Evolutionary conservation across 352 stramenopile genomes (phyloP).

Genomic region (Pythium brassicae): DNA sequence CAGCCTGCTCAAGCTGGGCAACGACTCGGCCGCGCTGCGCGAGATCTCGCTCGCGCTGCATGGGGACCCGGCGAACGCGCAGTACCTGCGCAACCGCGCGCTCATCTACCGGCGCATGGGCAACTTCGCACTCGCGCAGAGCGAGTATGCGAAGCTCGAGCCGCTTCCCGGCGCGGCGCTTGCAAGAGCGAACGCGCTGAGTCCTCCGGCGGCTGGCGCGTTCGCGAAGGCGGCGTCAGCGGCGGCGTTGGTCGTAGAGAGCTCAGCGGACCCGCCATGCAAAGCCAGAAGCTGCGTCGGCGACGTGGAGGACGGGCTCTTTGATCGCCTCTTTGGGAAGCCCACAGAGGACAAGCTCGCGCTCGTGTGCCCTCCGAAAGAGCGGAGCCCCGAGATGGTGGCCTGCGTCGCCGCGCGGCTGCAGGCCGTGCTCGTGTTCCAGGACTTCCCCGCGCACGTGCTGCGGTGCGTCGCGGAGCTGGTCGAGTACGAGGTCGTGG

Average conservation of each 20-base stretch:
- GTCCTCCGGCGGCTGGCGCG: neutral
- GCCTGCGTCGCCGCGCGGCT: slow-evolving; percentile 43
- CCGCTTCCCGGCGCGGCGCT: neutral
- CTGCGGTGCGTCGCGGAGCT: slow-evolving; percentile 35
- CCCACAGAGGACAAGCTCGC: slow-evolving; percentile 59
- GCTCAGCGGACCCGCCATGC: neutral
- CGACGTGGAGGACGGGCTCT: slow-evolving; percentile 49
- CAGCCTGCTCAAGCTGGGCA: slow-evolving; percentile 39
- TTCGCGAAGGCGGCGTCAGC: slow-evolving; percentile 9
- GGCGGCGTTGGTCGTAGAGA: slow-evolving; percentile 2
- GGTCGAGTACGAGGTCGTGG: slow-evolving; percentile 69
- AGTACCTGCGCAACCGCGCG: slow-evolving; percentile 49
- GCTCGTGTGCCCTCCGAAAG: slow-evolving; percentile 35
- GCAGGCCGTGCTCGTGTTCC: slow-evolving; percentile 59
- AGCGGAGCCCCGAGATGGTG: slow-evolving; percentile 40
- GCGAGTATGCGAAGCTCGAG: slow-evolving; percentile 47
- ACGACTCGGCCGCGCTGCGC: slow-evolving; percentile 31
- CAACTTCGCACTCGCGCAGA: slow-evolving; percentile 37
- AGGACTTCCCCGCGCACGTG: slow-evolving; percentile 47
- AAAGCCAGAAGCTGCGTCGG: no score
- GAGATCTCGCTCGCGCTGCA: slow-evolving; percentile 33
- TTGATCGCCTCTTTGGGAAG: slow-evolving; percentile 64
- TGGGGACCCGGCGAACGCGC: slow-evolving; percentile 33
- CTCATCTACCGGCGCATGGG: slow-evolving; percentile 57
- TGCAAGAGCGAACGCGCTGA: slow-evolving; percentile 1